Percentiles rank a stretch among this genome's conserved stretches.
phyloP scores from a whole-genome alignment of 768 basidiomycete genomes.

The Naganishia friedmannii region DNA sequence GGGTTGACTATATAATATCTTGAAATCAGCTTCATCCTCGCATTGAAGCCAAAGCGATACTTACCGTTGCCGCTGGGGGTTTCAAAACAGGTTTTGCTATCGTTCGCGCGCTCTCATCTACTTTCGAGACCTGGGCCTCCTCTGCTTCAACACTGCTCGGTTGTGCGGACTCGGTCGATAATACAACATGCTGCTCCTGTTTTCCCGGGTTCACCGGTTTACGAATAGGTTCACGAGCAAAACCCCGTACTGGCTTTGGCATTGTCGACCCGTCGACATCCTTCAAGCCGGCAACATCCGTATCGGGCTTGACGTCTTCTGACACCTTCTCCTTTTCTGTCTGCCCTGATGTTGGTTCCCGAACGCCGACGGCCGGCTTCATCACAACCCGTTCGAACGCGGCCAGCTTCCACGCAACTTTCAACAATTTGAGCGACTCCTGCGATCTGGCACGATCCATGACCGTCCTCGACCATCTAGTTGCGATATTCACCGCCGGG shows the following conservation, averaged over 20 bases:
- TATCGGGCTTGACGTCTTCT: neutral
- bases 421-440: constrained; percentile 17
- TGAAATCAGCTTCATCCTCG: neutral
- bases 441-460: constrained; percentile 7
- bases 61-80: too few species aligned
- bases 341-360: neutral
- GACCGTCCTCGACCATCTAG: constrained; percentile 6
- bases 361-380: neutral
- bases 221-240: too few species aligned
- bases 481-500: neutral
- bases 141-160: too few species aligned
- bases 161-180: too few species aligned
- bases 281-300: neutral
- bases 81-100: too few species aligned
- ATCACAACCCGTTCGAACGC: constrained; percentile 8
- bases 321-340: neutral
- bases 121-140: too few species aligned
- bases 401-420: constrained; percentile 16
- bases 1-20: neutral
- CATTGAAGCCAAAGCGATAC: neutral
- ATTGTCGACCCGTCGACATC: too few species aligned
- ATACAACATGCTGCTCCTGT: too few species aligned
- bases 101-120: too few species aligned
- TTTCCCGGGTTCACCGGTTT: too few species aligned
- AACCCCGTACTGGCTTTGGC: too few species aligned